phyloP scores from a whole-genome alignment of 148 eudicot genomes.

The Diospyros lotus region DNA sequence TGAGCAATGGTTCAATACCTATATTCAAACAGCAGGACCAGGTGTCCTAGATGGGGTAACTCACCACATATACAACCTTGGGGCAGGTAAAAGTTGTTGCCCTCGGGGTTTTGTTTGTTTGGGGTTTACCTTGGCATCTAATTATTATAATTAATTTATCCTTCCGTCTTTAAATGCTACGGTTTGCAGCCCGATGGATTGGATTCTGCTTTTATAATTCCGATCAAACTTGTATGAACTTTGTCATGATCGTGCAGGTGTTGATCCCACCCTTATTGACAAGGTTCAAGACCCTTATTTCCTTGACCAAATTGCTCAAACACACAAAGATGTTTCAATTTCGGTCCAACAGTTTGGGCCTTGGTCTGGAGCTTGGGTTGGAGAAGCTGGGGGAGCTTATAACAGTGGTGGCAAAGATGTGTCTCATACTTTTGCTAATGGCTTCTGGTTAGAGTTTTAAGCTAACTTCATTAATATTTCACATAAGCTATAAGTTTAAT shows the following conservation, averaged over 20 bases:
- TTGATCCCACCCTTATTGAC: constrained; percentile 33
- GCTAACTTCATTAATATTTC: neutral
- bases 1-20: constrained; percentile 39
- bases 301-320: constrained; percentile 28
- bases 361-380: constrained; percentile 49
- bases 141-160: neutral
- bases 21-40: constrained; percentile 35
- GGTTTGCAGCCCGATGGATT: too few species aligned
- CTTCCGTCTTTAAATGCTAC: too few species aligned
- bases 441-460: constrained; percentile 34
- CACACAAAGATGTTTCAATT: constrained; percentile 21
- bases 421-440: constrained; percentile 43
- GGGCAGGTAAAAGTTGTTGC: constrained; percentile 31
- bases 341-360: constrained; percentile 23
- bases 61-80: constrained; percentile 66
- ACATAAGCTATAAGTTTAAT: too few species aligned
- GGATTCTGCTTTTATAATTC: too few species aligned
- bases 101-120: too few species aligned
- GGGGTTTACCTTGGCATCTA: too few species aligned
- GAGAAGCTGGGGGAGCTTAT: constrained; percentile 63
- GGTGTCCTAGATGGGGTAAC: constrained; percentile 41
- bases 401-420: constrained; percentile 56
- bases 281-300: constrained; percentile 40
- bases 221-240: too few species aligned
- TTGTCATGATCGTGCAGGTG: constrained; percentile 13